phyloP scores from a whole-genome alignment of 768 basidiomycete genomes.

The Lactarius psammicola region DNA sequence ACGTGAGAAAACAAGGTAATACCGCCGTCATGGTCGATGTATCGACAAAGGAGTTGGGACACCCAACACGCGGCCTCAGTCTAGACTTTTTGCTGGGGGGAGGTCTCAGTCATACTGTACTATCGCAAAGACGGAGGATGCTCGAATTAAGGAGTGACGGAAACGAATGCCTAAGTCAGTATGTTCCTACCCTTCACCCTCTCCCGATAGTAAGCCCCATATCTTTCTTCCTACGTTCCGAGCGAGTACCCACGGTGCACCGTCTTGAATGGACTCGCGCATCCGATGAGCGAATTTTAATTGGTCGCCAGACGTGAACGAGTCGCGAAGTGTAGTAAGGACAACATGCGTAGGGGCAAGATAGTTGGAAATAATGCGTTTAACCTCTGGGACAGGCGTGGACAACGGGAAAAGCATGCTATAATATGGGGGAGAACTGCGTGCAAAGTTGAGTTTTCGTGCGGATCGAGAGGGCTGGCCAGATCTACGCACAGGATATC shows the following conservation, averaged over 20 bases:
- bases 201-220: constrained; percentile 34
- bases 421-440: constrained; percentile 28
- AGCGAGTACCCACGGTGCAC: constrained; percentile 53
- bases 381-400: constrained; percentile 52
- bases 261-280: constrained; percentile 62
- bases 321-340: constrained; percentile 52
- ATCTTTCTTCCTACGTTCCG: constrained; percentile 41
- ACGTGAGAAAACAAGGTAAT: neutral
- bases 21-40: neutral
- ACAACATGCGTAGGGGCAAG: constrained; percentile 56
- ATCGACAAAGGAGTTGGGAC: constrained; percentile 5
- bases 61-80: constrained; percentile 6
- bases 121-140: neutral
- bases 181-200: constrained; percentile 24
- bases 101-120: no score
- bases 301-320: constrained; percentile 57
- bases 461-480: neutral
- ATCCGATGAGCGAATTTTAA: constrained; percentile 53
- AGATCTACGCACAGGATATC: constrained; percentile 25
- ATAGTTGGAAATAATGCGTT: constrained; percentile 51
- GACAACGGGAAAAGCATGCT: constrained; percentile 61
- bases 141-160: constrained; percentile 11
- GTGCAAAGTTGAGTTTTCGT: constrained; percentile 1
- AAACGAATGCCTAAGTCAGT: neutral
- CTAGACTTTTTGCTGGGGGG: neutral